A percentile compares a stretch with the other conserved stretches of the same genome.
Evolutionary conservation across 257 asterid genomes (phyloP).

Genomic region (Craterostigma plantagineum): DNA sequence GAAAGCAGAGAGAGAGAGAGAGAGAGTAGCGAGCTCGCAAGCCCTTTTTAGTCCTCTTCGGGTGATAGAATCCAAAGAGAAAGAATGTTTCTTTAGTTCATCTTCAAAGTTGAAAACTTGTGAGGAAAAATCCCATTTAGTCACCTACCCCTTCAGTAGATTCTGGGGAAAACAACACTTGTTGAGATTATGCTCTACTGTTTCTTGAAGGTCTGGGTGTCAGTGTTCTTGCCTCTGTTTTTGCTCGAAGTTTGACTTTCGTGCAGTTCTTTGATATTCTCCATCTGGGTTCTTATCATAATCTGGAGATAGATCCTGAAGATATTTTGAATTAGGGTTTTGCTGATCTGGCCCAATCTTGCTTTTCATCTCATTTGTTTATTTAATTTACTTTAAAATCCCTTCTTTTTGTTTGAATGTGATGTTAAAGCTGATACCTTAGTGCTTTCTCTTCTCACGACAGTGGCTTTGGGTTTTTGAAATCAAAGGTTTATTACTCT

Average conservation of each 20-base stretch:
- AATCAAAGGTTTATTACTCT: constrained; percentile 53
- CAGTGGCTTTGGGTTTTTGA: constrained; percentile 34
- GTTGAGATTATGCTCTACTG: constrained; percentile 10
- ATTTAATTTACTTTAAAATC: constrained; percentile 13
- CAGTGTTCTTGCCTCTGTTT: constrained; percentile 8
- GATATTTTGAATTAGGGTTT: constrained; percentile 3
- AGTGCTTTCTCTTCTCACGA: constrained; percentile 36
- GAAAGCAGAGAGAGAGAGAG: constrained; percentile 12
- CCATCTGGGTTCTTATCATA: constrained; percentile 4
- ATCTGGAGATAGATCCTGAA: neutral
- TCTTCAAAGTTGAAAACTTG: constrained; percentile 13
- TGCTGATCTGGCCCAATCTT: constrained; percentile 24
- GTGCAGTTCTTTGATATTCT: constrained; percentile 6
- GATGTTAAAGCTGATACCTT: constrained; percentile 19
- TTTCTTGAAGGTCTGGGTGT: constrained; percentile 39
- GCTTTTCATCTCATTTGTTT: constrained; percentile 9
- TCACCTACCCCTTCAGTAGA: constrained; percentile 1
- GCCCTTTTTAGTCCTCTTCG: constrained; percentile 17
- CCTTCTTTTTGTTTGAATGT: constrained; percentile 31
- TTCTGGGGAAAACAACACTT: neutral
- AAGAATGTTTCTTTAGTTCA: constrained; percentile 13
- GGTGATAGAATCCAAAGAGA: constrained; percentile 18
- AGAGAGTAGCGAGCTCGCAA: constrained; percentile 9
- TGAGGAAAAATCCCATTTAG: constrained; percentile 8
- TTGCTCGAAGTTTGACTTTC: constrained; percentile 1